Evolutionary conservation across 495 filamentous ascomycete species (phyloP).

Genomic region (Aspergillus avenaceus): DNA sequence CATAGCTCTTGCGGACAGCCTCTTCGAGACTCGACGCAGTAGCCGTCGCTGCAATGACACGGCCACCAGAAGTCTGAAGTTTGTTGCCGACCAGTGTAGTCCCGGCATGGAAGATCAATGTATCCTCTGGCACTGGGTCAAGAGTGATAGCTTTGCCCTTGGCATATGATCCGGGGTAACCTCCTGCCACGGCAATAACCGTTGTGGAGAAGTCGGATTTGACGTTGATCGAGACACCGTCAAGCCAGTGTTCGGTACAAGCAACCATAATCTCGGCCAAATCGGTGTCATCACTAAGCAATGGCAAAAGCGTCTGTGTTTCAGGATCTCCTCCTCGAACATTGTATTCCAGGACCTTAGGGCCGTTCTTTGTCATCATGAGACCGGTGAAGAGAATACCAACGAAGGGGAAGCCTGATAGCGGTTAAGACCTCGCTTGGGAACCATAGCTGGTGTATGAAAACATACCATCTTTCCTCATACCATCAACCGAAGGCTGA

Average conservation of each 20-base stretch:
- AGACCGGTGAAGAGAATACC: constrained; percentile 92
- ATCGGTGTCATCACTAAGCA: constrained; percentile 77
- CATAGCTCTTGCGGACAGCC: constrained; percentile 81
- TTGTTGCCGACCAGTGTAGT: constrained; percentile 60
- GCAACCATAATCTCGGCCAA: constrained; percentile 88
- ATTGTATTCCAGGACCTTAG: constrained; percentile 94
- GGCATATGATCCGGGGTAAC: constrained; percentile 87
- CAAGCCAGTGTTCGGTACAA: constrained; percentile 71
- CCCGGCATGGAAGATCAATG: constrained; percentile 89
- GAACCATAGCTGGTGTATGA: not conserved
- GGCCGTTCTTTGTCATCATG: constrained; percentile 87
- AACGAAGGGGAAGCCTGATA: constrained; percentile 62
- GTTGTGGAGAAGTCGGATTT: constrained; percentile 72
- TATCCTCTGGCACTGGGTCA: constrained; percentile 43
- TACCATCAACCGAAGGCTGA: constrained; percentile 84
- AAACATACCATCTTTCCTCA: constrained; percentile 65
- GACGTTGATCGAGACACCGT: constrained; percentile 64
- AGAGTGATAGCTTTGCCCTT: constrained; percentile 76
- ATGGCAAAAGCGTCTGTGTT: constrained; percentile 84
- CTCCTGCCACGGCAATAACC: constrained; percentile 87
- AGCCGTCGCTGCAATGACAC: constrained; percentile 86
- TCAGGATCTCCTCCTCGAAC: constrained; percentile 96
- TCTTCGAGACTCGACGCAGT: constrained; percentile 69
- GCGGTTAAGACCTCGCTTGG: not conserved
- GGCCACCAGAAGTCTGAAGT: constrained; percentile 75